Percentiles rank a stretch among this genome's conserved stretches.
Conservation (phyloP, 495 filamentous ascomycete genomes). For the Daldinia vernicosa region DNA sequence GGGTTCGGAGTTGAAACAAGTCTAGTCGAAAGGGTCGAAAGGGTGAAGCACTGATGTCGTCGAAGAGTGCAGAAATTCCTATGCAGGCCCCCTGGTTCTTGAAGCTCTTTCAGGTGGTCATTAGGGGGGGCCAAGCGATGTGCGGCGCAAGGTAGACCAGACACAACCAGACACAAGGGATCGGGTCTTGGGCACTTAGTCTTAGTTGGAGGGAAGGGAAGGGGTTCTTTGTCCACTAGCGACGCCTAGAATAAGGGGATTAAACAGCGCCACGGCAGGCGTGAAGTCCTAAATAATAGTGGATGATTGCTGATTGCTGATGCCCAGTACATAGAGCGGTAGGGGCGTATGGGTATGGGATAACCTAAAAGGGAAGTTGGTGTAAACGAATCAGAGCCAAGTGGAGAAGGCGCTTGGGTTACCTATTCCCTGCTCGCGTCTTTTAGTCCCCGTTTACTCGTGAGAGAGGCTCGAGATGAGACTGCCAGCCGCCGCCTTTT, state of each 20-base stretch:
- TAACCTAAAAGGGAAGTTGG: slow-evolving; percentile 27
- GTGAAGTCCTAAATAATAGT: slow-evolving; percentile 4
- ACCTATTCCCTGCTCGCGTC: slow-evolving; percentile 20
- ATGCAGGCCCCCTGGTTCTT: slow-evolving; percentile 33
- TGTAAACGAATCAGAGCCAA: slow-evolving; percentile 24
- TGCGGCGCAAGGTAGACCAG: slow-evolving; percentile 37
- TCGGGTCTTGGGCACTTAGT: slow-evolving; percentile 36
- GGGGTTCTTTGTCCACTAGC: slow-evolving; percentile 28
- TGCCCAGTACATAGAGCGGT: no score
- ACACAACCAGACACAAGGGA: slow-evolving; percentile 37
- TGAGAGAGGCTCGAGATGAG: slow-evolving; percentile 25
- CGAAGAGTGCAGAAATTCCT: slow-evolving; percentile 34
- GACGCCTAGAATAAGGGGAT: slow-evolving; percentile 25
- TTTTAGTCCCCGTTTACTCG: slow-evolving; percentile 23
- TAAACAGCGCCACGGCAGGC: slow-evolving; percentile 21
- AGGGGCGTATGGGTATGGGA: slow-evolving; percentile 23
- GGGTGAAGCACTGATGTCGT: slow-evolving; percentile 43
- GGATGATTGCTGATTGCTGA: background rate
- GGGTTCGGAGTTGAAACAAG: slow-evolving; percentile 38
- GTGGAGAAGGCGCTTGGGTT: slow-evolving; percentile 26
- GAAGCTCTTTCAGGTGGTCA: slow-evolving; percentile 30
- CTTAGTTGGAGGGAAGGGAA: slow-evolving; percentile 24
- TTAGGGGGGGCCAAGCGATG: slow-evolving; percentile 27
- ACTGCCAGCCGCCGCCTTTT: slow-evolving; percentile 18
- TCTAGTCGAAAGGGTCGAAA: slow-evolving; percentile 27